A percentile compares a stretch with the other conserved stretches of the same genome.
phyloP scores from a whole-genome alignment of 495 filamentous ascomycete genomes.

The Tirmania nivea region DNA sequence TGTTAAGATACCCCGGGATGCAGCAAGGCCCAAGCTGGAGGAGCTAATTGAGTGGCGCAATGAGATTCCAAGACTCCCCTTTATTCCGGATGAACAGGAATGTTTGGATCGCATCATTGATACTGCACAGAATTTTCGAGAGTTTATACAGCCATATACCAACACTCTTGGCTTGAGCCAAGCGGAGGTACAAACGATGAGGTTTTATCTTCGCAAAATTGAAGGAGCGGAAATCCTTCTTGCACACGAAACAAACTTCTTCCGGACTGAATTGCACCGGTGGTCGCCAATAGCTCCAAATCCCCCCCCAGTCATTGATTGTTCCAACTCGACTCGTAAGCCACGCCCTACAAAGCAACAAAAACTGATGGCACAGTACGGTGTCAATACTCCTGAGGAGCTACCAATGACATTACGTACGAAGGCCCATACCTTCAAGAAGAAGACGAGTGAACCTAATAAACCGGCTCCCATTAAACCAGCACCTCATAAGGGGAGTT shows the following conservation, averaged over 20 bases:
- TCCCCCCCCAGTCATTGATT: slow-evolving; percentile 58
- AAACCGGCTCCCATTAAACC: slow-evolving; percentile 17
- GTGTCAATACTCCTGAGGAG: slow-evolving; percentile 70
- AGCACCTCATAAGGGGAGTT: slow-evolving; percentile 8
- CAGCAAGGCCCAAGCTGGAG: slow-evolving; percentile 84
- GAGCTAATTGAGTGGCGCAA: slow-evolving; percentile 73
- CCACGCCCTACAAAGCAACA: slow-evolving; percentile 93
- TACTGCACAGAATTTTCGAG: slow-evolving; percentile 62
- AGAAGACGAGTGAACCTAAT: slow-evolving; percentile 23
- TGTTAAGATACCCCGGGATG: slow-evolving; percentile 95
- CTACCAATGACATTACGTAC: slow-evolving; percentile 58
- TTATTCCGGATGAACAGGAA: slow-evolving; percentile 90
- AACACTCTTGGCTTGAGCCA: slow-evolving; percentile 53
- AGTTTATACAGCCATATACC: slow-evolving; percentile 56
- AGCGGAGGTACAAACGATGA: slow-evolving; percentile 65
- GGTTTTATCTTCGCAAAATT: slow-evolving; percentile 97
- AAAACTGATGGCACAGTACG: slow-evolving; percentile 74
- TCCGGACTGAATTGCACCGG: slow-evolving; percentile 86
- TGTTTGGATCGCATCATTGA: slow-evolving; percentile 64
- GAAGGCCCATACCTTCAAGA: slow-evolving; percentile 44
- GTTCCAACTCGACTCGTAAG: slow-evolving; percentile 84
- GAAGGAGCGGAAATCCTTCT: slow-evolving; percentile 92
- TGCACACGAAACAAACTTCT: slow-evolving; percentile 86
- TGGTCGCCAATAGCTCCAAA: slow-evolving; percentile 84
- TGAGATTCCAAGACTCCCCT: slow-evolving; percentile 63